Evolutionary conservation across 352 stramenopile species (phyloP), one percentile per base, ranked within the genome.

Genomic region (Peronospora belbahrii): DNA sequence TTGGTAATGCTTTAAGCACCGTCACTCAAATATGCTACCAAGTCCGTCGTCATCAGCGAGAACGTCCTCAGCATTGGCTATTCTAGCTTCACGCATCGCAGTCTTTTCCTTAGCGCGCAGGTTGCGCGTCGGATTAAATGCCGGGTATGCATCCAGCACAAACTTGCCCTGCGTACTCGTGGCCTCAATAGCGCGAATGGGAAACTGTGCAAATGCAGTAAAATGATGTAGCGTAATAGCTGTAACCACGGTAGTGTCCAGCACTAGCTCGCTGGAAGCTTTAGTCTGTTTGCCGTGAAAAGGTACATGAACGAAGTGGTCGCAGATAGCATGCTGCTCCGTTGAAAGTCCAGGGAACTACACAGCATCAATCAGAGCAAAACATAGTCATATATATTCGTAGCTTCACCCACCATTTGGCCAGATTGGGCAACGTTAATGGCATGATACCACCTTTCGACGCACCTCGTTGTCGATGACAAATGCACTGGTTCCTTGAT

Each of bases 161-260:
- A 89, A 89, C 58, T 89, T 89, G 48, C 78, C 78, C 44, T 85
- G 74, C 10, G 78, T 84, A 13, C 50, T 72, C 6, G 78, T 88
- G 19, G 56, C 57, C 42, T 89, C 66, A 30, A 84, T 80, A 6
- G 66, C 35, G 23, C 78, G 78, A 34, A 77, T 50, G n/a, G 58
- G 41, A 48, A 86, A 87, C 38, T 68, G 33, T 0, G 78, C 72
- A 45, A 74, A 85, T 13, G 55, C 54, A 33, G 74, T 84, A 38
- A 88, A 89, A 48, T 77, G 57, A 36, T 86, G 73, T 38, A 89
- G 62, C 41, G 72, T 65, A 41, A 89, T 83, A 14, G 70, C 78
- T 13, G 62, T 57, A 17, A 81, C 61, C 18, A 89, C 74, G 0
- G 77, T 87, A 23, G 70, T 66, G 49, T 89, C 75, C 34, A 89